phyloP scores from a whole-genome alignment of 371 early-diverging fungal genomes.

The Rhizopus sp. region DNA sequence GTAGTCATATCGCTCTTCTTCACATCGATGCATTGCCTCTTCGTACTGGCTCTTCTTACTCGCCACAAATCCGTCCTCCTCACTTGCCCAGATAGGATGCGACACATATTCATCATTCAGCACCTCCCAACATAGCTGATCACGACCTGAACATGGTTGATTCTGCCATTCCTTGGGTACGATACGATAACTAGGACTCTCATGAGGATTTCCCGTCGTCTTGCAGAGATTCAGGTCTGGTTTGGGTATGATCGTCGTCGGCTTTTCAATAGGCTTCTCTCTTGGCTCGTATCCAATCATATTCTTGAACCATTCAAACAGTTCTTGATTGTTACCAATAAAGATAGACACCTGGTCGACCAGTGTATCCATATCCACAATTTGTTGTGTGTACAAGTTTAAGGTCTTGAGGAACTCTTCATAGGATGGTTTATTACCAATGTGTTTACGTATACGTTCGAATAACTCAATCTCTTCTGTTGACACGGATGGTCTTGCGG shows the following conservation, averaged over 20 bases:
- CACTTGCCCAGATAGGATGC: constrained; percentile 94
- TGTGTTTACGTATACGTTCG: constrained; percentile 84
- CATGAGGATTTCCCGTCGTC: constrained; percentile 33
- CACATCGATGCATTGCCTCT: constrained; percentile 95
- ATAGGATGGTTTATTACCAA: constrained; percentile 86
- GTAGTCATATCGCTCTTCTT: constrained; percentile 96
- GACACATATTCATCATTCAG: constrained; percentile 96
- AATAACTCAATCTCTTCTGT: constrained; percentile 90
- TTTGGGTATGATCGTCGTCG: constrained; percentile 43
- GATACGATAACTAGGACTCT: constrained; percentile 73
- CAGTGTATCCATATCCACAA: constrained; percentile 82
- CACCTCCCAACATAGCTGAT: constrained; percentile 89
- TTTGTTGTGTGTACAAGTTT: constrained; percentile 95
- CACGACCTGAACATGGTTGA: constrained; percentile 84
- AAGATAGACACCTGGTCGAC: constrained; percentile 85
- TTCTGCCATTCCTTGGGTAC: constrained; percentile 66
- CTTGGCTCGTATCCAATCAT: constrained; percentile 91
- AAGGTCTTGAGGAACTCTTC: constrained; percentile 97
- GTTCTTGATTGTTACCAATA: constrained; percentile 73
- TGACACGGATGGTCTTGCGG: constrained; percentile 39
- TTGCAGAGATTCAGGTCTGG: constrained; percentile 63
- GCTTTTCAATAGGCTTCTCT: constrained; percentile 49
- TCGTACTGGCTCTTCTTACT: constrained; percentile 95
- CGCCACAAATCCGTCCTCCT: constrained; percentile 92
- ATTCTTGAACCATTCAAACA: constrained; percentile 93